A percentile compares a stretch with the other conserved stretches of the same genome.
These are phyloP conservation scores for Rubroshorea leprosula DNA, from an alignment of 345 rosid genomes.

Conservation along the genomic window DNA sequence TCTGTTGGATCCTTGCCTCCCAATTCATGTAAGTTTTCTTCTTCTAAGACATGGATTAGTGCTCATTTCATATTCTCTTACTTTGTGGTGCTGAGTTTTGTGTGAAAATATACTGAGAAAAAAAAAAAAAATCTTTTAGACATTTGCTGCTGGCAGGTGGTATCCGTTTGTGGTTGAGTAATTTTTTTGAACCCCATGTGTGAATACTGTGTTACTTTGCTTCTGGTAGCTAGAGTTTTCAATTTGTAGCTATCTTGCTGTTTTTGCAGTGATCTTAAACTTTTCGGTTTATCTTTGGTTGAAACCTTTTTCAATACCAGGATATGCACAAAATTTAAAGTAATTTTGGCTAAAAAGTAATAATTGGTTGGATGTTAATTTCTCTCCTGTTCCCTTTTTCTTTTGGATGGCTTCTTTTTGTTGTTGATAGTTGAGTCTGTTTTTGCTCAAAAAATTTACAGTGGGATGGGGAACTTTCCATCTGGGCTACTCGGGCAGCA, in stretches of 20 bases:
- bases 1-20: constrained; percentile 39
- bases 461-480: constrained; percentile 73
- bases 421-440: not conserved
- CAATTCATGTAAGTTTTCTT: constrained; percentile 37
- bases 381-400: not conserved
- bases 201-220: constrained; percentile 11
- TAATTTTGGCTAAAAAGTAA: constrained; percentile 16
- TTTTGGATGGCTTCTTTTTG: constrained; percentile 7
- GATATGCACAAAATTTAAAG: constrained; percentile 9
- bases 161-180: not conserved
- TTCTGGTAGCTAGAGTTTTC: constrained; percentile 9
- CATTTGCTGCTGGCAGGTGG: constrained; percentile 5
- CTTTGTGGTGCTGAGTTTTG: too few relatives aligned
- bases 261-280: constrained; percentile 13
- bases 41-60: not conserved
- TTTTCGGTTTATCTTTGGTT: constrained; percentile 12
- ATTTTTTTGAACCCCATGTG: not conserved
- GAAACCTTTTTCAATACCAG: constrained; percentile 9
- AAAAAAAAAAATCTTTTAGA: not conserved
- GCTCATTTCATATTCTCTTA: not conserved
- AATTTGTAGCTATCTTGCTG: constrained; percentile 7
- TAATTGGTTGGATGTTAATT: constrained; percentile 1
- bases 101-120: not conserved
- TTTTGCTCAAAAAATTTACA: constrained; percentile 6
- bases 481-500: constrained; percentile 47